A percentile compares a stretch with the other conserved stretches of the same genome.
These are phyloP conservation scores for Diaporthe capsici DNA, from an alignment of 2,329 filamentous ascomycete genomes.

Conservation along the genomic window DNA sequence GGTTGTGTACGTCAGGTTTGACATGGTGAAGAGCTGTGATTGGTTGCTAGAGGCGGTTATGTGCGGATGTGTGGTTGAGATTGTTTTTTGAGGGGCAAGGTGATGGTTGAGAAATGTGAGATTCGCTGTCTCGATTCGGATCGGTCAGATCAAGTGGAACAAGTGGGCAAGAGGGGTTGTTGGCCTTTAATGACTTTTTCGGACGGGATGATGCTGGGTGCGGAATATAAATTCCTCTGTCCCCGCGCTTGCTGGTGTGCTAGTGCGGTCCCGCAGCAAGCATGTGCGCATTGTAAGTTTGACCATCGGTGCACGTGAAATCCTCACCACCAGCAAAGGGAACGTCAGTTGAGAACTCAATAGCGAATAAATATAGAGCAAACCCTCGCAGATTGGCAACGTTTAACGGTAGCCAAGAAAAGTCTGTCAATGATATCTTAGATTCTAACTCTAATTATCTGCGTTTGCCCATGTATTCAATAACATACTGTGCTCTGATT, in stretches of 20 bases:
- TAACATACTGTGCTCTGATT: too few relatives aligned
- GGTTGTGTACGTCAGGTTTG: constrained; percentile 50
- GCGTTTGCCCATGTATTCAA: too few relatives aligned
- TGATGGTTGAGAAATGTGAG: neutral
- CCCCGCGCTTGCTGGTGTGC: neutral
- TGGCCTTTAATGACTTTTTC: neutral
- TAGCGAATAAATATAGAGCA: too few relatives aligned
- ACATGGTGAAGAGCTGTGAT: constrained; percentile 45
- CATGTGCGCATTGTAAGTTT: too few relatives aligned
- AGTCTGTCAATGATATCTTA: too few relatives aligned
- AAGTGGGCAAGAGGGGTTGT: neutral
- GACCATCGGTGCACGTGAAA: neutral
- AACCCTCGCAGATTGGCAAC: too few relatives aligned
- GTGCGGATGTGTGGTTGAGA: too few relatives aligned
- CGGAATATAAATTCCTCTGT: constrained; percentile 7
- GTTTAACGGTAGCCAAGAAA: too few relatives aligned
- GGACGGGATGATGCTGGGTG: neutral
- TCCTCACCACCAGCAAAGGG: neutral
- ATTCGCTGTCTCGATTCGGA: neutral
- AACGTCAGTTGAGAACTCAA: too few relatives aligned
- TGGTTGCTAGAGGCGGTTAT: neutral
- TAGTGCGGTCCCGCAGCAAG: neutral
- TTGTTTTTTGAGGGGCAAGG: neutral
- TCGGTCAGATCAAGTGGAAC: neutral
- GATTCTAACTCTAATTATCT: too few relatives aligned